A percentile compares a stretch with the other conserved stretches of the same genome.
Evolutionary conservation across 371 early-diverging fungal genomes (phyloP).

Genomic region (Encephalitozoon intestinalis): DNA sequence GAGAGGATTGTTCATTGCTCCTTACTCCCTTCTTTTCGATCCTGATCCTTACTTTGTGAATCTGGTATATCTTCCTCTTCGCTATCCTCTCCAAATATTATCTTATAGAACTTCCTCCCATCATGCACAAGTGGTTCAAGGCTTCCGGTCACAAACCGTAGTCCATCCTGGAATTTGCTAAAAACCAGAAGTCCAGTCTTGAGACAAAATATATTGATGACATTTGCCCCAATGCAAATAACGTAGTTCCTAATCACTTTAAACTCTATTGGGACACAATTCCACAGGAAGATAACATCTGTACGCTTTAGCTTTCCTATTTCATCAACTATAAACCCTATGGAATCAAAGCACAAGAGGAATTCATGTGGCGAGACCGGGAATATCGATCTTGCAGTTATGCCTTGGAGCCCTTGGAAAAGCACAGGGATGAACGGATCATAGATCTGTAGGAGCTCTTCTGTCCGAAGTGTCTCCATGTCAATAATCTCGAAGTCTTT

Average conservation of each 20-base stretch:
- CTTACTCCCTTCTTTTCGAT: too few relatives aligned
- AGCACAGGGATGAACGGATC: conserved; percentile 48
- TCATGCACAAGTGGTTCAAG: conserved; percentile 8
- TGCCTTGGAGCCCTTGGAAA: conserved; percentile 2
- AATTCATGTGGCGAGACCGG: conserved; percentile 44
- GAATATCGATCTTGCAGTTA: conserved; percentile 40
- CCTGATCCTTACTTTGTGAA: too few relatives aligned
- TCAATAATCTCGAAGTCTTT: conserved; percentile 62
- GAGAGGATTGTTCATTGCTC: background rate
- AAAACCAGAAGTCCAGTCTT: conserved; percentile 21
- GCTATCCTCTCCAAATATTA: background rate
- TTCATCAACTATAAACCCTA: conserved; percentile 57
- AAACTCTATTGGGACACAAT: conserved; percentile 30
- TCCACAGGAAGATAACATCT: conserved; percentile 55
- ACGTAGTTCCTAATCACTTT: conserved; percentile 18
- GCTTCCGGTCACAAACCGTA: conserved; percentile 27
- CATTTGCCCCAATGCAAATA: background rate
- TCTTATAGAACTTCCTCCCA: background rate
- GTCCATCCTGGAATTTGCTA: background rate
- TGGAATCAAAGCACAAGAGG: conserved; percentile 52
- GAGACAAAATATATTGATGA: conserved; percentile 25
- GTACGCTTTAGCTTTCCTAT: conserved; percentile 42
- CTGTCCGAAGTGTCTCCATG: conserved; percentile 55
- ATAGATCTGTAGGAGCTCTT: conserved; percentile 55
- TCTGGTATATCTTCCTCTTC: background rate